Conservation (phyloP, 495 filamentous ascomycete species). For the Daldinia childiae region DNA sequence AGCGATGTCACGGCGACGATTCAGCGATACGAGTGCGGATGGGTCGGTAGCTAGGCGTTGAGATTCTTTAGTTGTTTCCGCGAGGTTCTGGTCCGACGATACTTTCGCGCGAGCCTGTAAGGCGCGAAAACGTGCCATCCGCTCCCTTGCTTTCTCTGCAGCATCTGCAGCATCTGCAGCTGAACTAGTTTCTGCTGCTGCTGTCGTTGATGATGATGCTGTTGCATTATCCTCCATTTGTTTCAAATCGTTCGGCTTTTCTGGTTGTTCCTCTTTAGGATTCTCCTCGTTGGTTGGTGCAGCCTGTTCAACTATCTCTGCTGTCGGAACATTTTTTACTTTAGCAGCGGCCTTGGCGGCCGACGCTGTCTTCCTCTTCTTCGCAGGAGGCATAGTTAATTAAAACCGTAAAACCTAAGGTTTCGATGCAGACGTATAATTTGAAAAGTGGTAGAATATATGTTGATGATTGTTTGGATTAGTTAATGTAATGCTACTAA, state of each 20-base stretch:
- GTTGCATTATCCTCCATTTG: slow-evolving; percentile 17
- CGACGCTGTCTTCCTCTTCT: slow-evolving; percentile 58
- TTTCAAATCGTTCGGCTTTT: slow-evolving; percentile 22
- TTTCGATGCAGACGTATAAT: background rate
- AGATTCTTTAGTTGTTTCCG: slow-evolving; percentile 83
- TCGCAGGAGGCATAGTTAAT: slow-evolving; percentile 55
- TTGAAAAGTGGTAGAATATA: background rate
- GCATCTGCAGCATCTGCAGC: slow-evolving; percentile 54
- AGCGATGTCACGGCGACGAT: slow-evolving; percentile 83
- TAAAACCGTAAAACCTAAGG: background rate
- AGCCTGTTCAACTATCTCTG: slow-evolving; percentile 22
- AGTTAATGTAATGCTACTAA: background rate
- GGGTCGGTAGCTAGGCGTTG: slow-evolving; percentile 83
- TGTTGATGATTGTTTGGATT: slow-evolving; percentile 2
- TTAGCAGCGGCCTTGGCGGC: slow-evolving; percentile 34
- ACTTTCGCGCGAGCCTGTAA: slow-evolving; percentile 86
- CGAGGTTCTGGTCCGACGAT: slow-evolving; percentile 78
- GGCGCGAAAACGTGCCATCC: slow-evolving; percentile 79
- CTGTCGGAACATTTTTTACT: slow-evolving; percentile 16
- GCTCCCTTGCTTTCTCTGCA: slow-evolving; percentile 62
- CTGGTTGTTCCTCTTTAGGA: slow-evolving; percentile 23
- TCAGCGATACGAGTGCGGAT: slow-evolving; percentile 71
- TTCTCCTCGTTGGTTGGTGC: slow-evolving; percentile 24
- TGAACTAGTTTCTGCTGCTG: slow-evolving; percentile 21
- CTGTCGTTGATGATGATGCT: slow-evolving; percentile 18